These are phyloP conservation scores for Craterostigma plantagineum DNA, from an alignment of 257 asterid species.

Conservation along the genomic window DNA sequence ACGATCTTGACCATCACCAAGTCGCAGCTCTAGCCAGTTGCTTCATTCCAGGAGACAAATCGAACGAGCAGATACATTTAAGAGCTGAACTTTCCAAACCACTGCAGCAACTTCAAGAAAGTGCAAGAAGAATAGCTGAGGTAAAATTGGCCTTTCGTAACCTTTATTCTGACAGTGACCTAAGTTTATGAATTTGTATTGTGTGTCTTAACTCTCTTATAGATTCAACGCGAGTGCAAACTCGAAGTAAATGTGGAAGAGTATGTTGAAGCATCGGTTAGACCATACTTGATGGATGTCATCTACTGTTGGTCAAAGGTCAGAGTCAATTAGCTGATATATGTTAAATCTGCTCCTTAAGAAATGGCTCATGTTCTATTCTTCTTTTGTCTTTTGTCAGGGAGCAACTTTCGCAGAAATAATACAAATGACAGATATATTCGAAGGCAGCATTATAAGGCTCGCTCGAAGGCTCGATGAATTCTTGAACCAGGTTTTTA, in stretches of 20 bases:
- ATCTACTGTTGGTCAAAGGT: slow-evolving; percentile 98
- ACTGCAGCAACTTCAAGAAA: slow-evolving; percentile 87
- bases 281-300: slow-evolving; percentile 93
- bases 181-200: slow-evolving; percentile 5
- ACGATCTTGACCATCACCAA: slow-evolving; percentile 89
- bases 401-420: slow-evolving; percentile 80
- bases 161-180: not conserved
- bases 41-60: slow-evolving; percentile 81
- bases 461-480: slow-evolving; percentile 87
- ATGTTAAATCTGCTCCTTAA: slow-evolving; percentile 5
- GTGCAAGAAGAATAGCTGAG: slow-evolving; percentile 95
- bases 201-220: slow-evolving; percentile 13
- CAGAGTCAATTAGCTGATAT: slow-evolving; percentile 1
- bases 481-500: slow-evolving; percentile 72
- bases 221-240: slow-evolving; percentile 98
- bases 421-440: slow-evolving; percentile 77
- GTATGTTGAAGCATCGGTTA: slow-evolving; percentile 81
- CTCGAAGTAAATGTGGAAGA: slow-evolving; percentile 86
- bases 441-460: slow-evolving; percentile 92
- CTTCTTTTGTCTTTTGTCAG: slow-evolving; percentile 15
- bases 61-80: slow-evolving; percentile 61
- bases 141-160: slow-evolving; percentile 15
- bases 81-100: slow-evolving; percentile 88
- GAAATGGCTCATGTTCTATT: slow-evolving; percentile 4
- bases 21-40: slow-evolving; percentile 91